A percentile compares a stretch with the other conserved stretches of the same genome.
Conservation (phyloP, 805 yeast genomes). For the Wickerhamiella lipophila region DNA sequence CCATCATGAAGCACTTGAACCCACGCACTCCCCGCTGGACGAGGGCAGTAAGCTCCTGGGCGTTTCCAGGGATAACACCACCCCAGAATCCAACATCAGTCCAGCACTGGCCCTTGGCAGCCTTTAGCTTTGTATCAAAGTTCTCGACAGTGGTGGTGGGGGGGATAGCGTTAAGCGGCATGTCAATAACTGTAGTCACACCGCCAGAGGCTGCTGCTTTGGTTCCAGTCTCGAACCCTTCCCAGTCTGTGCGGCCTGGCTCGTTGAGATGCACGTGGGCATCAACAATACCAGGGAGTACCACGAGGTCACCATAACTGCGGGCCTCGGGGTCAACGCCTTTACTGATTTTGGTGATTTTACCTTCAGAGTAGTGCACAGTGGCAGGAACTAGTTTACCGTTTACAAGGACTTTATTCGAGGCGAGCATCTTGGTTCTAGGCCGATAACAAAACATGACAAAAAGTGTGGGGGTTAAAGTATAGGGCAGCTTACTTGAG, state of each 20-base stretch:
- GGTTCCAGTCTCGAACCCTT: slow-evolving; percentile 91
- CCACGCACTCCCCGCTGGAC: slow-evolving; percentile 84
- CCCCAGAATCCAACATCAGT: slow-evolving; percentile 97
- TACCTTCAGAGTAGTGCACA: slow-evolving; percentile 35
- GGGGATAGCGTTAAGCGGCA: slow-evolving; percentile 94
- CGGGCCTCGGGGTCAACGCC: slow-evolving; percentile 24
- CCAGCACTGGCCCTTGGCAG: slow-evolving; percentile 76
- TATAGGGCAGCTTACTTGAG: no score
- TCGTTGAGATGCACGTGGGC: slow-evolving; percentile 91
- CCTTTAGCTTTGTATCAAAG: slow-evolving; percentile 57
- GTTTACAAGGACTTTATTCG: slow-evolving; percentile 21
- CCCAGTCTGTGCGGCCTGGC: slow-evolving; percentile 97
- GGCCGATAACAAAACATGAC: slow-evolving; percentile 10
- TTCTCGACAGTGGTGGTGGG: slow-evolving; percentile 83
- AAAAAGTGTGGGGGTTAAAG: not conserved
- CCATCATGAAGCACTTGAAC: slow-evolving; percentile 83
- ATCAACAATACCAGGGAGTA: slow-evolving; percentile 90
- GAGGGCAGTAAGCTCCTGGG: slow-evolving; percentile 57
- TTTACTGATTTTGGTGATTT: slow-evolving; percentile 35
- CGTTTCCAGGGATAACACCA: slow-evolving; percentile 72
- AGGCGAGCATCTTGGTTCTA: slow-evolving; percentile 12
- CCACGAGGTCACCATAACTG: slow-evolving; percentile 48
- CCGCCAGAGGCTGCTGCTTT: slow-evolving; percentile 93
- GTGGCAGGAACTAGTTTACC: slow-evolving; percentile 24
- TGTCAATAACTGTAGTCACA: slow-evolving; percentile 87